These are phyloP conservation scores for Blastobotrys persicus DNA, from an alignment of 1,139 yeast species.

Conservation along the genomic window DNA sequence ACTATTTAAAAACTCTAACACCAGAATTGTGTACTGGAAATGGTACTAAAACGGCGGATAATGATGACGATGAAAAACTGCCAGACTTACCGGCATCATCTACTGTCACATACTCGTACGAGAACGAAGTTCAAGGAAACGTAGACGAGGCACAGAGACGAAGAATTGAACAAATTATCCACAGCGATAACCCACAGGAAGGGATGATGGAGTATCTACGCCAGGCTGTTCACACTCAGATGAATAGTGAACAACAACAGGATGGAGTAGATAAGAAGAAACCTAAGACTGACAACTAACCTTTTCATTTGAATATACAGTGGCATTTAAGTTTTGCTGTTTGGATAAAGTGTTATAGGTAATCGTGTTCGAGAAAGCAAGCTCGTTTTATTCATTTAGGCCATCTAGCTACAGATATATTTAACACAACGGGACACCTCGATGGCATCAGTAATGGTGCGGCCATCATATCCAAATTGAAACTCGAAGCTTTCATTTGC, in stretches of 20 bases:
- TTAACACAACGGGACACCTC: not conserved
- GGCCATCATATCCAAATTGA: not conserved
- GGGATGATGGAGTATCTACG: constrained; percentile 66
- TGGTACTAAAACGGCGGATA: not conserved
- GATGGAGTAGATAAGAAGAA: constrained; percentile 12
- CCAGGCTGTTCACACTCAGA: constrained; percentile 58
- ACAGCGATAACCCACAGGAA: constrained; percentile 76
- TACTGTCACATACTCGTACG: constrained; percentile 25
- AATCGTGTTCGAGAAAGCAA: too few species aligned
- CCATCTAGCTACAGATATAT: too few species aligned
- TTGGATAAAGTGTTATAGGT: too few species aligned
- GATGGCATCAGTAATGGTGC: not conserved
- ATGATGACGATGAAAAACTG: constrained; percentile 6
- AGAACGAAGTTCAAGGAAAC: constrained; percentile 26
- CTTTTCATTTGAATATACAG: not conserved
- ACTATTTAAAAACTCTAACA: constrained; percentile 52
- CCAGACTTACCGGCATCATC: constrained; percentile 14
- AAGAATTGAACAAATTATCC: constrained; percentile 66
- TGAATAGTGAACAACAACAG: constrained; percentile 19
- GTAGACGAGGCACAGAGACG: constrained; percentile 56
- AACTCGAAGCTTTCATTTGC: not conserved
- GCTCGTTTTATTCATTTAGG: not conserved
- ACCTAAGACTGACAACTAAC: not conserved
- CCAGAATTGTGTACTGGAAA: constrained; percentile 12
- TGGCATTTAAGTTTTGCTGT: too few species aligned